Conservation (phyloP, 805 yeast genomes). For the Wickerhamiella sergipiensis region DNA sequence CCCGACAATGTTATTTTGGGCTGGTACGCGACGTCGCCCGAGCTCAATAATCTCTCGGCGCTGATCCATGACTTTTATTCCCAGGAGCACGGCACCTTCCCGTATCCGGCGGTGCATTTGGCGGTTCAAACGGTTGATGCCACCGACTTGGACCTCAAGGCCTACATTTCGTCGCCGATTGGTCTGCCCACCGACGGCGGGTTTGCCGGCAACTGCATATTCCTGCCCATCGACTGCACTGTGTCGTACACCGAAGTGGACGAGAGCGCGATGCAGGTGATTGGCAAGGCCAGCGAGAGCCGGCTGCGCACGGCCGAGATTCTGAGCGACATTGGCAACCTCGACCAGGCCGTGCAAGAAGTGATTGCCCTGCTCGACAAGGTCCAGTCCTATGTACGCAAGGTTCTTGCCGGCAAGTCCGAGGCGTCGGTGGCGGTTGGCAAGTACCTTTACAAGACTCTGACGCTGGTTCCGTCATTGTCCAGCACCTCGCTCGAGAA, state of each 20-base stretch:
- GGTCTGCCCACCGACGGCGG: conserved; percentile 35
- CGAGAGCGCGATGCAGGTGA: conserved; percentile 23
- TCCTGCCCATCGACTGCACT: conserved; percentile 62
- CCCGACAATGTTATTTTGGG: conserved; percentile 72
- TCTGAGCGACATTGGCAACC: conserved; percentile 21
- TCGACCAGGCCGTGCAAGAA: conserved; percentile 26
- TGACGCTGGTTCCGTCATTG: conserved; percentile 26
- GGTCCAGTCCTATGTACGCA: conserved; percentile 24
- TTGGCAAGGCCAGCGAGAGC: conserved; percentile 23
- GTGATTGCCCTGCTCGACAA: conserved; percentile 27
- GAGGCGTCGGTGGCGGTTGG: conserved; percentile 37
- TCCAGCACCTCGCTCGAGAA: conserved; percentile 40
- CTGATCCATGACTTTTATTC: conserved; percentile 72
- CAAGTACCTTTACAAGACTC: conserved; percentile 41
- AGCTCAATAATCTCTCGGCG: conserved; percentile 58
- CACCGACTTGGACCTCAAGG: conserved; percentile 39
- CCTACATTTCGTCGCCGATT: conserved; percentile 68
- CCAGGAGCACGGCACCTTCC: conserved; percentile 54
- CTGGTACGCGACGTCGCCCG: conserved; percentile 54
- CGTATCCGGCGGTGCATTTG: conserved; percentile 66
- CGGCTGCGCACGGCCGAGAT: conserved; percentile 23
- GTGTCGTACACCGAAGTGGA: conserved; percentile 47
- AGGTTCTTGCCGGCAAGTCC: conserved; percentile 14
- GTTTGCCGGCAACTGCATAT: conserved; percentile 37
- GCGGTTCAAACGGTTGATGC: conserved; percentile 49